Evolutionary conservation across 139 green algal species (phyloP), one percentile per base, ranked within the genome.

Genomic region (Edaphochlamys debaryana): DNA sequence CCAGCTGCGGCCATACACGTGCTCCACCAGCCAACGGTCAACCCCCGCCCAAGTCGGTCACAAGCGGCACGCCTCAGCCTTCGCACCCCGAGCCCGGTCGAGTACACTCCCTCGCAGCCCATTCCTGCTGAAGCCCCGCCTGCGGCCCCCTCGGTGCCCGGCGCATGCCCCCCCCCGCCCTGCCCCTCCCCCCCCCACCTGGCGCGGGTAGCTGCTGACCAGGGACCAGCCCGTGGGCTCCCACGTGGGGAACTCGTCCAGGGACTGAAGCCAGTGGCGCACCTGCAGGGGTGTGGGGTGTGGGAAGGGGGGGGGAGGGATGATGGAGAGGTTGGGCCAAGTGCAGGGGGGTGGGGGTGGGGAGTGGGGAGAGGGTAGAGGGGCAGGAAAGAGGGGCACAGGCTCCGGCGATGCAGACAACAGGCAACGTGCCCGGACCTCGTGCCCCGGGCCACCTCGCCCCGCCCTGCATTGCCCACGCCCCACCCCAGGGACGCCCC

Each of bases 161-260:
- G 9, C 64, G 8, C 30, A 30, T 40, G 8, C 30, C 62, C 11
- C 62, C 8, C 20, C 30, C 30, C 63, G 27, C 32, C 37, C 2
- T 11, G 58, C 58, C 58, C 3, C 27, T 11, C 37, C n/a, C 41
- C 20, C 20, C 8, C 74, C 7, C 41, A 72, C 75, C 75, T 68
- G 41, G 3, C 75, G 60, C 41, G 75, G 75, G 75, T 82, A 82
- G 75, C 75, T 82, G 60, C 68, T 63, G 40, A 82, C 75, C 5
- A 82, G 75, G 60, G 32, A 64, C 75, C 75, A 82, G 60, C 30
- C 22, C 8, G 60, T 30, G 60, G 75, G 75, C n/a, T 64, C 60
- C 75, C 75, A 82, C 19, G 17, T n/a, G 17, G 77, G 77, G 34
- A 83, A 75, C 0, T 64, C 34, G 40, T 83, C 77, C 34, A 83